Base-by-base conservation (phyloP, 139 green algal species). In the Asterochloris sp. region DNA sequence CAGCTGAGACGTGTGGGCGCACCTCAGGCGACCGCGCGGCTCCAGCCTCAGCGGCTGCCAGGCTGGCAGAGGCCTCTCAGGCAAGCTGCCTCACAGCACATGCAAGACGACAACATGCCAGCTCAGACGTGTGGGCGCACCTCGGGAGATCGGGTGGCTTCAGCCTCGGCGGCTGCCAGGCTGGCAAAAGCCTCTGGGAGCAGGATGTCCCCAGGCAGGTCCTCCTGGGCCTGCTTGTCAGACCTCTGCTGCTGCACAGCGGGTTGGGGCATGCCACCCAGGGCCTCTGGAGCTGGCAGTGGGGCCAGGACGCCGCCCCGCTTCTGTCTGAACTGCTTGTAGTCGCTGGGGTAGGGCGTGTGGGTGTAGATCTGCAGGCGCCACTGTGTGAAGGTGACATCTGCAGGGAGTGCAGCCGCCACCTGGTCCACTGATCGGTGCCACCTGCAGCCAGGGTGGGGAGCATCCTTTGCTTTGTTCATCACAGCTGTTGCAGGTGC, bases 301-400 rank as follows among this genome's bases (percentile, higher is more conserved):
- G 87, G 84, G 13, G 68, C 14, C 23, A 79, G 28, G 19, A 47
- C 24, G 0, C 0, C 13, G 0, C 78, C 78, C 16, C 69, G 66
- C 63, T 54, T 63, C 28, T 62, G 15, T 27, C 68, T 69, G 61
- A 88, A 83, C 21, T 79, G 10, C 23, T 77, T 62, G 62, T 74
- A 86, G 62, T 77, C 83, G 17, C 83, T 78, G 27, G 38, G 26
- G 63, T 86, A 86, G 12, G 78, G 71, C 38, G 66, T 21, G 17
- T 76, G 61, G n/a, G 47, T 63, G 67, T 69, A 82, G 21, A 77
- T 76, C 13, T 78, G 61, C 19, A 74, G 23, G 16, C 47, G 64
- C 83, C 83, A 86, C 63, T 24, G 24, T 12, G 62, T 61, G 24
- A 83, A 13, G 15, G 10, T 16, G 9, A 76, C n/a, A 71, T 62